Evolutionary conservation across 495 filamentous ascomycete species (phyloP).

Genomic region (Podospora sp.): DNA sequence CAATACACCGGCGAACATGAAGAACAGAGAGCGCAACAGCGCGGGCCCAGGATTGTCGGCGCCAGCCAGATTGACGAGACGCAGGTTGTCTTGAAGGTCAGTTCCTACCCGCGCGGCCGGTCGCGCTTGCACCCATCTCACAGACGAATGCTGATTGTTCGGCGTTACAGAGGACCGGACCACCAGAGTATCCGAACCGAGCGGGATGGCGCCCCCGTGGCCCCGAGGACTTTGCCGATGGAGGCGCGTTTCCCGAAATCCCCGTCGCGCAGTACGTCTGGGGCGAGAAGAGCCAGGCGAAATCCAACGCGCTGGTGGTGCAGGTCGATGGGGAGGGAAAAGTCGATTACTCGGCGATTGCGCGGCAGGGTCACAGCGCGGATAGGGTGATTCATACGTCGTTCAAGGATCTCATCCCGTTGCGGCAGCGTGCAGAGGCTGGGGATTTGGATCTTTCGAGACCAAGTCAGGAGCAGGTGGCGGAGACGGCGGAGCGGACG

Average conservation of each 20-base stretch:
- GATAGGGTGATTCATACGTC: constrained; percentile 86
- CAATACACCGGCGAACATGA: constrained; percentile 87
- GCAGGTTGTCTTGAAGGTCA: constrained; percentile 82
- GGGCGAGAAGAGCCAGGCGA: constrained; percentile 75
- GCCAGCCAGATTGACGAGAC: constrained; percentile 76
- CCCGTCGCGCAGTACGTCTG: constrained; percentile 93
- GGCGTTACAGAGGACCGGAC: constrained; percentile 67
- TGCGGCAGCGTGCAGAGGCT: constrained; percentile 90
- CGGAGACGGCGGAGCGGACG: constrained; percentile 81
- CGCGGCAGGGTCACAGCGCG: constrained; percentile 81
- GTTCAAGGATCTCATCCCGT: constrained; percentile 95
- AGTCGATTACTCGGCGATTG: constrained; percentile 96
- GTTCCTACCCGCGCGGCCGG: constrained; percentile 22
- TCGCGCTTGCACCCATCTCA: background rate
- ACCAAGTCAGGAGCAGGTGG: constrained; percentile 82
- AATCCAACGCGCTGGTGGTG: constrained; percentile 84
- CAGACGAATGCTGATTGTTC: constrained; percentile 21
- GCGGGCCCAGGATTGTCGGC: constrained; percentile 77
- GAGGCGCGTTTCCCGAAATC: constrained; percentile 94
- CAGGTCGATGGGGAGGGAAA: constrained; percentile 91
- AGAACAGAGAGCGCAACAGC: constrained; percentile 73
- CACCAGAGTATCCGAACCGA: constrained; percentile 83
- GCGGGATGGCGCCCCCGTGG: constrained; percentile 83
- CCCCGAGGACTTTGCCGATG: constrained; percentile 92
- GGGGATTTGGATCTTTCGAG: constrained; percentile 90